Base-by-base conservation (phyloP, 75 land plant species). In the Adiantum capillusveneris region DNA sequence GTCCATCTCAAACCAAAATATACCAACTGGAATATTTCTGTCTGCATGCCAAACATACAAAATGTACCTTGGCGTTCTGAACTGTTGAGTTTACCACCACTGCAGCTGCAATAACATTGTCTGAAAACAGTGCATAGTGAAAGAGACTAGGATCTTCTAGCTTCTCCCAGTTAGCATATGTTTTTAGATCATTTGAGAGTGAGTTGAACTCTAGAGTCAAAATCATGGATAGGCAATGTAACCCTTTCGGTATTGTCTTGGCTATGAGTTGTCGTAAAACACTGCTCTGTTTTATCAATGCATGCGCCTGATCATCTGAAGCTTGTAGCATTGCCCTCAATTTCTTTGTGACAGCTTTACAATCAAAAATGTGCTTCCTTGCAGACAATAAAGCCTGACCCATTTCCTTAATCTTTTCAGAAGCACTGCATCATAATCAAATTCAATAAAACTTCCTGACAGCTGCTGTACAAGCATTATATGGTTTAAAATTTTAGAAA, bases 51-150 rank as follows among this genome's bases (percentile, higher is more conserved):
- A 2, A 17, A 36, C 48, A 7, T 25, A 53, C 19, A 22, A 14
- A 27, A 46, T 52, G 46, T 58, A 86, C 91, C 91, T 82, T 69
- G 22, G 83, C 86, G 80, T 83, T 76, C 57, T 56, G 60, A 22
- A 87, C 56, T 36, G 91, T 78, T 63, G 86, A 87, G 57, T 77
- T 80, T 29, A 87, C 91, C 43, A 87, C 86, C 16, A 87, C 86
- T 30, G 81, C 77, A 17, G 86, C 79, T 59, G 90, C 86, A 61
- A 86, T 73, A n/a, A 86, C 82, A 65, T 86, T 86, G 45, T 86
- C 86, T 34, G 91, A 87, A 60, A 87, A 87, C 22, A 87, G 72
- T 17, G 91, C 91, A 75, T 83, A 87, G 62, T 87, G 86, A 53
- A 68, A 87, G 24, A 87, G 77, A 53, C 66, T 68, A 30, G 84